phyloP scores from a whole-genome alignment of 306 rosid species.

The Prunus davidiana region DNA sequence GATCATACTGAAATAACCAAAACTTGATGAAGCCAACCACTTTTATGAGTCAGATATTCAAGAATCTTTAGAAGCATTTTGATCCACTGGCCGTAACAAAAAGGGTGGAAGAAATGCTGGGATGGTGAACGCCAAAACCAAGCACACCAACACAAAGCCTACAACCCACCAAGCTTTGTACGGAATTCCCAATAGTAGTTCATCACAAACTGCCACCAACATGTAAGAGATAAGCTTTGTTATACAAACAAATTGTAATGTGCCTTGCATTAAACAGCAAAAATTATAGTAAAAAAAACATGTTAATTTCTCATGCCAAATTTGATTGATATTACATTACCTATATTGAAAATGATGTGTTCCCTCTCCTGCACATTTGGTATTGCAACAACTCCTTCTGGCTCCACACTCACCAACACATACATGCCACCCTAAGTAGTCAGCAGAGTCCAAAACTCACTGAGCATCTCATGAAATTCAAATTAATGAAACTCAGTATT shows the following conservation, averaged over 20 bases:
- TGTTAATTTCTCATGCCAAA: background rate
- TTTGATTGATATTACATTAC: conserved; percentile 31
- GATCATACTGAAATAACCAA: background rate
- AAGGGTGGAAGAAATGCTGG: conserved; percentile 58
- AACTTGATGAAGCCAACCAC: background rate
- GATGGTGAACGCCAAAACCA: conserved; percentile 54
- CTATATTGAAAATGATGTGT: conserved; percentile 68
- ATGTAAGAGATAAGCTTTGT: background rate
- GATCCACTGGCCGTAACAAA: conserved; percentile 40
- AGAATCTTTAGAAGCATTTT: conserved; percentile 45
- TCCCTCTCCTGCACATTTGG: conserved; percentile 56
- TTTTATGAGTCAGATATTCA: conserved; percentile 19
- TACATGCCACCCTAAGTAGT: conserved; percentile 40
- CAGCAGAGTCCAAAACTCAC: conserved; percentile 9
- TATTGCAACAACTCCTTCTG: conserved; percentile 84
- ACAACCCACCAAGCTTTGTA: conserved; percentile 79
- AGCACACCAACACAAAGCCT: conserved; percentile 54
- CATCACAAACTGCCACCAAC: conserved; percentile 65
- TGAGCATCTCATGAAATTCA: background rate
- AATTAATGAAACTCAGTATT: background rate
- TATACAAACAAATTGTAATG: background rate
- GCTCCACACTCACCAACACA: conserved; percentile 60
- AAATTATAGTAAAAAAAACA: background rate
- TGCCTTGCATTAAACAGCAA: background rate
- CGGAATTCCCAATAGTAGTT: conserved; percentile 74